Evolutionary conservation across 768 basidiomycete species (phyloP).

Genomic region (Suillus variegatus): DNA sequence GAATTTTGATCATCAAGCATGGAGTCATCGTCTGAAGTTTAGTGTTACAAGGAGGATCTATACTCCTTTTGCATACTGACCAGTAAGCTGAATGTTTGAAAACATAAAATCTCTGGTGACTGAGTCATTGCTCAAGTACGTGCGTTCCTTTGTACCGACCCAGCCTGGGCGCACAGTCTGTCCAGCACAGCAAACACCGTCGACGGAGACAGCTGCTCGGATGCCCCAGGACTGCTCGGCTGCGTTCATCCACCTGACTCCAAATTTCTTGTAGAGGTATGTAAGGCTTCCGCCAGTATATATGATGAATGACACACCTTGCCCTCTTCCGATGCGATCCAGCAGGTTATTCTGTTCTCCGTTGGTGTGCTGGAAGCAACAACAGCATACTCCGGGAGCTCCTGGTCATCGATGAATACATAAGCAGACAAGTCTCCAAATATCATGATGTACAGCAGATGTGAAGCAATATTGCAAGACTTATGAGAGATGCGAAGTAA

Average conservation of each 20-base stretch:
- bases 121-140: background rate
- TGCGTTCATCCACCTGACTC: slow-evolving; percentile 14
- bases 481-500: background rate
- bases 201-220: slow-evolving; percentile 5
- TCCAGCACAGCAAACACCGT: slow-evolving; percentile 2
- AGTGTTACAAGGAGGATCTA: background rate
- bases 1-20: slow-evolving; percentile 12
- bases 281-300: background rate
- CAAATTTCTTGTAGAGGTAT: background rate
- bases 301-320: slow-evolving; percentile 14
- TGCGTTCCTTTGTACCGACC: background rate
- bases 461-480: background rate
- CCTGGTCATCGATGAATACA: slow-evolving; percentile 16
- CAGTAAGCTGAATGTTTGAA: slow-evolving; percentile 18
- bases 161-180: accelerated
- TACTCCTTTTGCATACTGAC: slow-evolving; percentile 6
- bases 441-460: slow-evolving; percentile 11
- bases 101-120: slow-evolving; percentile 15
- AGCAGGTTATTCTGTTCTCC: slow-evolving; percentile 19
- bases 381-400: slow-evolving; percentile 17
- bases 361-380: background rate
- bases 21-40: slow-evolving; percentile 22
- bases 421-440: slow-evolving; percentile 17
- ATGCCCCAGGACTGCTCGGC: background rate
- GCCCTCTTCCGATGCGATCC: slow-evolving; percentile 24